Conservation (phyloP, 202 grass and related monocot species). For the Setaria italica region DNA sequence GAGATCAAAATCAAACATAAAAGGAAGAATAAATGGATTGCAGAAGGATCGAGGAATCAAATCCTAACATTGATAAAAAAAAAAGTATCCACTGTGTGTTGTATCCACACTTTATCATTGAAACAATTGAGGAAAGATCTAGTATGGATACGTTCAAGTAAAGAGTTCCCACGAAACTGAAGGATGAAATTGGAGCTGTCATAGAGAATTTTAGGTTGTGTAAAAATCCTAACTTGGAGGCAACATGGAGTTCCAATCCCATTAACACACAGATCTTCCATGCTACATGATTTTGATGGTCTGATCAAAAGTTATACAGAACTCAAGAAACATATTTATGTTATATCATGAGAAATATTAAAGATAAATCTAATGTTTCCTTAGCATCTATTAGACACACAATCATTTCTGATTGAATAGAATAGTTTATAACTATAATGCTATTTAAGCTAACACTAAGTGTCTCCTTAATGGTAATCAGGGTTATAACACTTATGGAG, state of each 20-base stretch:
- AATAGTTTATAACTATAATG: neutral
- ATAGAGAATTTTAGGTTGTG: neutral
- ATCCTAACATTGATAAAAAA: constrained; percentile 25
- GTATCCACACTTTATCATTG: neutral
- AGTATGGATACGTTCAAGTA: neutral
- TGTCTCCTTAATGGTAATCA: neutral
- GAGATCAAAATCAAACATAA: constrained; percentile 29
- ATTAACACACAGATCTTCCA: constrained; percentile 5
- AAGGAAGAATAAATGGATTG: constrained; percentile 5
- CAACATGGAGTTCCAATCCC: constrained; percentile 26
- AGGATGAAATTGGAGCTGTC: constrained; percentile 8
- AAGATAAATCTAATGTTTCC: constrained; percentile 5
- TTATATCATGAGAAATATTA: neutral
- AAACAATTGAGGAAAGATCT: neutral
- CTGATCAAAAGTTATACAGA: constrained; percentile 1
- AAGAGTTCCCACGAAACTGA: constrained; percentile 8
- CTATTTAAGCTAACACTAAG: neutral
- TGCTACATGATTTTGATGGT: constrained; percentile 31
- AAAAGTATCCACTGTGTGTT: constrained; percentile 8
- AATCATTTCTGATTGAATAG: neutral
- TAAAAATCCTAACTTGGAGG: neutral
- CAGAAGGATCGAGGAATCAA: constrained; percentile 23
- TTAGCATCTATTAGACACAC: constrained; percentile 15
- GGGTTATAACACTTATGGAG: neutral
- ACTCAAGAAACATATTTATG: constrained; percentile 14